These are phyloP conservation scores for Bothia castanella DNA, from an alignment of 1,284 basidiomycete species.

Conservation along the genomic window DNA sequence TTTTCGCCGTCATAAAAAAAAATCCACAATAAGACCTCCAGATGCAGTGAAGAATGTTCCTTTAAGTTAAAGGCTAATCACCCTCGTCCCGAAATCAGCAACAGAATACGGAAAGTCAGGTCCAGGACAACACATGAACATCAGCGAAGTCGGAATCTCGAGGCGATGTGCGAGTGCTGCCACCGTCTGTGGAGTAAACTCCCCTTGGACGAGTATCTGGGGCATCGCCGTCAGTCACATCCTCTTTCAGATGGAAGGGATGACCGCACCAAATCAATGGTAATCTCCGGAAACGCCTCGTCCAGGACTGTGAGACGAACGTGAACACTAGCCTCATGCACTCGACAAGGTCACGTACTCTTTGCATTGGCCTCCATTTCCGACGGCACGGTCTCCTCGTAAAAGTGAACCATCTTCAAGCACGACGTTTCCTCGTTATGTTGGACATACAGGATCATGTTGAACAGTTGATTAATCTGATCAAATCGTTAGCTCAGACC, in stretches of 20 bases:
- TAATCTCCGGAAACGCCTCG: conserved; percentile 60
- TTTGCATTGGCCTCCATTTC: conserved; percentile 62
- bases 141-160: conserved; percentile 30
- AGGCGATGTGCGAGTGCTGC: conserved; percentile 28
- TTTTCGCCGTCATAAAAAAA: no score
- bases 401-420: conserved; percentile 65
- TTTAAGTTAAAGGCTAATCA: conserved; percentile 26
- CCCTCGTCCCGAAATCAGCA: conserved; percentile 30
- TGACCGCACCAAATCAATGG: conserved; percentile 49
- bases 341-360: conserved; percentile 35
- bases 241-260: neutral
- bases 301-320: conserved; percentile 46
- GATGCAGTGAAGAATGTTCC: no score
- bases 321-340: conserved; percentile 1
- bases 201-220: conserved; percentile 49
- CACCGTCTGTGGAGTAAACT: conserved; percentile 39
- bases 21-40: no score
- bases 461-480: conserved; percentile 60
- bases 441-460: conserved; percentile 61
- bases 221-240: neutral
- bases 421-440: conserved; percentile 65
- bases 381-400: conserved; percentile 47
- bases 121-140: conserved; percentile 36
- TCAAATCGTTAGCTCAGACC: neutral
- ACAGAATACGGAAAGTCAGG: conserved; percentile 21